Evolutionary conservation across 805 yeast genomes (phyloP).

Genomic region (Pichia rugopelliculosa): DNA sequence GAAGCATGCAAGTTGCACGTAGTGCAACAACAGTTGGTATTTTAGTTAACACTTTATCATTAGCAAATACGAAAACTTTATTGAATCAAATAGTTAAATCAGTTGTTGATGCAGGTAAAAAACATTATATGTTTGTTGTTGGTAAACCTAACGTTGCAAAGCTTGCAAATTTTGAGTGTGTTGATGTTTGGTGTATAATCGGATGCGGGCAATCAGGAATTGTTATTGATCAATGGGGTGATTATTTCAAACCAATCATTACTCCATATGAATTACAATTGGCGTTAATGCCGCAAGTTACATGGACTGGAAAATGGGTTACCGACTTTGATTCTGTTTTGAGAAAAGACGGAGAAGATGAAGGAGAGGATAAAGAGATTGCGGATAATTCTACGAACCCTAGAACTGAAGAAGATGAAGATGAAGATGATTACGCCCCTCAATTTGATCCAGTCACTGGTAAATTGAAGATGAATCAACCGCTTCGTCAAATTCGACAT

Average conservation of each 20-base stretch:
- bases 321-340: conserved; percentile 61
- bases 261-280: conserved; percentile 87
- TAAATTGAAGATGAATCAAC: conserved; percentile 59
- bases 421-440: conserved; percentile 57
- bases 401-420: conserved; percentile 16
- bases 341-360: conserved; percentile 30
- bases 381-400: conserved; percentile 10
- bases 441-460: conserved; percentile 89
- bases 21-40: conserved; percentile 90
- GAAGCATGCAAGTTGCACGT: conserved; percentile 81
- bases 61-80: conserved; percentile 63
- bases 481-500: conserved; percentile 62
- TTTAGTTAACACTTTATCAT: conserved; percentile 80
- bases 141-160: conserved; percentile 98
- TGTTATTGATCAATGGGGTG: conserved; percentile 68
- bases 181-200: conserved; percentile 89
- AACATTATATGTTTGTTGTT: conserved; percentile 89
- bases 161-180: conserved; percentile 88
- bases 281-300: conserved; percentile 66
- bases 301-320: conserved; percentile 94
- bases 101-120: conserved; percentile 73
- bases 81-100: conserved; percentile 53
- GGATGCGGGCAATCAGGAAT: conserved; percentile 96
- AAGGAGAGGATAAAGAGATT: conserved; percentile 22
- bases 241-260: conserved; percentile 82